Base-by-base conservation (phyloP, 371 early-diverging fungal genomes). In the Apophysomyces trapeziformis region DNA sequence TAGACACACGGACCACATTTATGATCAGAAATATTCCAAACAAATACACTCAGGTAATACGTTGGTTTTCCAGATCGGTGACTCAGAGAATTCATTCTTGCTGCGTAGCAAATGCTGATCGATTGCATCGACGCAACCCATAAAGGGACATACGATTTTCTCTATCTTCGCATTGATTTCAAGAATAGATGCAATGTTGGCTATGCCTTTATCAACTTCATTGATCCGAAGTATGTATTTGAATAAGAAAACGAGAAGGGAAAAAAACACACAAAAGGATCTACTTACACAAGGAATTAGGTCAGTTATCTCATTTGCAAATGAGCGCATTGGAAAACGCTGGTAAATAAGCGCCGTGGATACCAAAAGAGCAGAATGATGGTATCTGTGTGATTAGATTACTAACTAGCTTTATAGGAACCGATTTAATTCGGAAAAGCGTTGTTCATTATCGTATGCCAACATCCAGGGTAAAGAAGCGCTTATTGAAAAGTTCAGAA, bases 11-110 rank as follows among this genome's bases (percentile, higher is more conserved):
- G 16, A 94, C 93, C 0, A 94, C 97, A 0, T 91, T 91, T 70
- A 96, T 96, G 97, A 90, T 96, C 45, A 87, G 92, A 64, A 95
- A 96, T 67, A 93, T 96, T 61, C 97, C 97, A 18, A 96, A 96
- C 83, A 93, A 93, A 75, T 93, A 91, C 69, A 90, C 92, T 11
- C 89, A 89, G 73, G 83, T 79, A 73, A n/a, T 44, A 5, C 32
- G 32, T 26, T 26, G 32, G 32, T 26, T 26, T 26, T 46, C 38
- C 1, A 59, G 26, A 7, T 35, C 37, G 7, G 18, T 13, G 9
- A 41, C 4, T n/a, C 8, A 26, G 8, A 14, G 5, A 13, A 9
- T 13, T 58, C 7, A 57, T 58, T 41, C 11, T 13, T 7, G 44
- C 16, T 26, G 14, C 32, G 7, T 79, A 88, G 86, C 77, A 83